phyloP scores from a whole-genome alignment of 495 filamentous ascomycete species.

The Xylaria palmicola region DNA sequence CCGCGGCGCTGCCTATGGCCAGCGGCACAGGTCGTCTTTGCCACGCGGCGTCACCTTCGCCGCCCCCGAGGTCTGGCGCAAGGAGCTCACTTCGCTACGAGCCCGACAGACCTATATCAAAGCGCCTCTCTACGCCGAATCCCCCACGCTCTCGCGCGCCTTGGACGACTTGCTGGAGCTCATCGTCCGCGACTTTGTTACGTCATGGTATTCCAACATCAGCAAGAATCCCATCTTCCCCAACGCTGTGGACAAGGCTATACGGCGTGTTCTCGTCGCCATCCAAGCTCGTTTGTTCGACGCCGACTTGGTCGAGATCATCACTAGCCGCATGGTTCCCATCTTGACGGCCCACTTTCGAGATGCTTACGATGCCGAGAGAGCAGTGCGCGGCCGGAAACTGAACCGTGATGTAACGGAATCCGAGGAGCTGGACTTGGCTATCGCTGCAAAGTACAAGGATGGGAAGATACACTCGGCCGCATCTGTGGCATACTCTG shows the following conservation, averaged over 20 bases:
- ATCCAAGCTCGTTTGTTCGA: constrained; percentile 67
- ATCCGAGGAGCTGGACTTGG: constrained; percentile 90
- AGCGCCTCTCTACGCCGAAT: constrained; percentile 71
- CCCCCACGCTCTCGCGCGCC: constrained; percentile 73
- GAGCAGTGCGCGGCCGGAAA: constrained; percentile 79
- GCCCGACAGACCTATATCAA: constrained; percentile 49
- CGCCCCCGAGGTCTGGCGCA: constrained; percentile 61
- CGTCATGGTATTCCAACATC: constrained; percentile 85
- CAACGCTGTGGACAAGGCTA: constrained; percentile 78
- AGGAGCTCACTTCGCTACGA: constrained; percentile 62
- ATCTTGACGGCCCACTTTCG: constrained; percentile 88
- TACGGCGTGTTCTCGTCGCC: constrained; percentile 70
- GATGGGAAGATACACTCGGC: constrained; percentile 89
- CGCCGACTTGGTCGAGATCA: constrained; percentile 76
- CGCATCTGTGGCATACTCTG: constrained; percentile 75
- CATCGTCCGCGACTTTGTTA: constrained; percentile 81
- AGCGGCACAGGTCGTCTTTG: constrained; percentile 35
- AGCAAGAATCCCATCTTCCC: constrained; percentile 75
- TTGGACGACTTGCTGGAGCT: constrained; percentile 78
- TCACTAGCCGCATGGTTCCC: constrained; percentile 79
- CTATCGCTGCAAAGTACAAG: constrained; percentile 88
- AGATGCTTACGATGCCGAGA: constrained; percentile 89
- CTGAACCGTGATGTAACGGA: constrained; percentile 89
- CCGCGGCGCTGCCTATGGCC: constrained; percentile 46
- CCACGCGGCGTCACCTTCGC: constrained; percentile 61